These are phyloP conservation scores for Cryptococcus sp. DNA, from an alignment of 1,284 basidiomycete species.

Conservation along the genomic window DNA sequence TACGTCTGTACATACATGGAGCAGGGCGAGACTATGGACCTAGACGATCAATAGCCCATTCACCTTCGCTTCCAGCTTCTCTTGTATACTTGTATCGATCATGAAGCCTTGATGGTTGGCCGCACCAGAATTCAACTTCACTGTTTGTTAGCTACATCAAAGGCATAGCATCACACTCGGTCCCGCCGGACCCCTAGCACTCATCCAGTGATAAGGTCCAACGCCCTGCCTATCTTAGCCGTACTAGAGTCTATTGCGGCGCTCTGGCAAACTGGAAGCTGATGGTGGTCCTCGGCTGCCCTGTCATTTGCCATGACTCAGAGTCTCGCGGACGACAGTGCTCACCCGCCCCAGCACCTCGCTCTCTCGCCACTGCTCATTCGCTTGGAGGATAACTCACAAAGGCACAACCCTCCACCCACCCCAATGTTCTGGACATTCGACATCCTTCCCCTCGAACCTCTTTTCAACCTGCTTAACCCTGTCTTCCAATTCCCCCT, in stretches of 20 bases:
- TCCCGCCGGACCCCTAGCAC: not conserved
- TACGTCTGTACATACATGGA: too few relatives aligned
- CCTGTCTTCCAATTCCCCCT: constrained; percentile 63
- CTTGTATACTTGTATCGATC: constrained; percentile 79
- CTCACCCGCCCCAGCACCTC: not conserved
- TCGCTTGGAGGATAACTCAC: constrained; percentile 52
- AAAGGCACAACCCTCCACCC: constrained; percentile 89
- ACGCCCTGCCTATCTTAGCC: too few relatives aligned
- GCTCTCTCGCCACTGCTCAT: not conserved
- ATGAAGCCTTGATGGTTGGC: constrained; percentile 82
- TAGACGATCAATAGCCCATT: constrained; percentile 71
- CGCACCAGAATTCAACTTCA: constrained; percentile 89
- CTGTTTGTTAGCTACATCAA: constrained; percentile 46
- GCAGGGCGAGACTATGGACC: constrained; percentile 68
- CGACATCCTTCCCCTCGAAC: constrained; percentile 58
- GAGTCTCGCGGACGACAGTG: not conserved
- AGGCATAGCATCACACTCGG: not conserved
- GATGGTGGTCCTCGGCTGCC: not conserved
- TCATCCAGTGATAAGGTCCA: too few relatives aligned
- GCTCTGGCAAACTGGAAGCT: not conserved
- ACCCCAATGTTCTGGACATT: constrained; percentile 90
- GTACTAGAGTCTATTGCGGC: too few relatives aligned
- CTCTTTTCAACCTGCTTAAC: constrained; percentile 60
- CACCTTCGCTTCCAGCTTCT: constrained; percentile 53
- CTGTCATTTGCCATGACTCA: not conserved